Percentiles rank a stretch among this genome's conserved stretches.
These are phyloP conservation scores for Kluyveromyces aestuarii DNA, from an alignment of 805 yeast genomes.

Conservation along the genomic window DNA sequence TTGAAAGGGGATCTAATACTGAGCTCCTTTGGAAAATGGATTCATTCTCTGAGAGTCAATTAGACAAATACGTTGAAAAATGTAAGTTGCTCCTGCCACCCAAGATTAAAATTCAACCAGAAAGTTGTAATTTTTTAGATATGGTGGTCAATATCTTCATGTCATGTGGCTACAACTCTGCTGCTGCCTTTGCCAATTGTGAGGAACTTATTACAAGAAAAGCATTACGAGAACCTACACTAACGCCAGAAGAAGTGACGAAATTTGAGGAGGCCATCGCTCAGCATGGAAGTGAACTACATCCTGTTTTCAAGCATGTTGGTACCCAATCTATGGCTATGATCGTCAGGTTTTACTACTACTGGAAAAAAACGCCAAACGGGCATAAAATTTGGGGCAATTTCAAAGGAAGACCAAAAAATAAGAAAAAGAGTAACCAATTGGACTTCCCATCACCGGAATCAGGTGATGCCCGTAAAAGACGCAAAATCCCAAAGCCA, in stretches of 20 bases:
- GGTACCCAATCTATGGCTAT: conserved; percentile 63
- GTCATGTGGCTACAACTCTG: conserved; percentile 41
- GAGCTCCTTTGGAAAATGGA: conserved; percentile 37
- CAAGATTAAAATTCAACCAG: conserved; percentile 42
- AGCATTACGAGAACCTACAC: conserved; percentile 66
- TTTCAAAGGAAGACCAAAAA: conserved; percentile 59
- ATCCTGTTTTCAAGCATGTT: conserved; percentile 64
- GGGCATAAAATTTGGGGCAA: conserved; percentile 81
- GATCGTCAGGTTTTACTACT: conserved; percentile 78
- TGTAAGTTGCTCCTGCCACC: conserved; percentile 50
- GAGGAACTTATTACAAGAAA: conserved; percentile 45
- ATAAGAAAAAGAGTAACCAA: conserved; percentile 30
- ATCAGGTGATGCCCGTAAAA: neutral
- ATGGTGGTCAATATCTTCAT: conserved; percentile 50
- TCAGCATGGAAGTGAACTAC: conserved; percentile 68
- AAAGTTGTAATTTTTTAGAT: conserved; percentile 79
- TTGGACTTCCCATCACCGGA: neutral
- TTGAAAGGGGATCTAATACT: conserved; percentile 68
- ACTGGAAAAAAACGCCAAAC: conserved; percentile 80
- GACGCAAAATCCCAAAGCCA: conserved; percentile 9
- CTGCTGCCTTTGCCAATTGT: conserved; percentile 36
- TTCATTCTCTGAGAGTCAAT: conserved; percentile 17
- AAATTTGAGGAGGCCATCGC: conserved; percentile 69
- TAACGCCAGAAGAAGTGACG: conserved; percentile 51
- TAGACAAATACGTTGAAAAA: conserved; percentile 46